phyloP scores from a whole-genome alignment of 768 basidiomycete species.

The Fibroporia radiculosa region DNA sequence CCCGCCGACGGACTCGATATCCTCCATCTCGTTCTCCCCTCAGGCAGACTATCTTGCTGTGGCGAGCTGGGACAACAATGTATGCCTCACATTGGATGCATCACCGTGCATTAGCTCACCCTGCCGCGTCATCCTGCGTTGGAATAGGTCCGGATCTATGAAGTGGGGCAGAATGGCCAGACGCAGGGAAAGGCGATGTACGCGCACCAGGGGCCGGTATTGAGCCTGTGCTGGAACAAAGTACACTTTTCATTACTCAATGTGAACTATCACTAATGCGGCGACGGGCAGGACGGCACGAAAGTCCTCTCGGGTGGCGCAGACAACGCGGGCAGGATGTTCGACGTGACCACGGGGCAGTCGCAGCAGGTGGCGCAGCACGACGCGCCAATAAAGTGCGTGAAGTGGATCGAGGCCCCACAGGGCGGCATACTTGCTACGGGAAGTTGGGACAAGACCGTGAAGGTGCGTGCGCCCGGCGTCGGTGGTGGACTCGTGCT shows the following conservation, averaged over 20 bases:
- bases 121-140: not conserved
- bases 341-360: slow-evolving; percentile 80
- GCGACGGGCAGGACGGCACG: slow-evolving; percentile 62
- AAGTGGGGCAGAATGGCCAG: slow-evolving; percentile 73
- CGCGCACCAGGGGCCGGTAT: slow-evolving; percentile 81
- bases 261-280: not conserved
- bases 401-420: slow-evolving; percentile 74
- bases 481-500: not conserved
- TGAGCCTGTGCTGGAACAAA: slow-evolving; percentile 88
- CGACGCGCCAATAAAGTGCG: slow-evolving; percentile 80
- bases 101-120: not conserved
- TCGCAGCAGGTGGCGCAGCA: slow-evolving; percentile 82
- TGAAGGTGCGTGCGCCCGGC: slow-evolving; percentile 79
- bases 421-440: slow-evolving; percentile 76
- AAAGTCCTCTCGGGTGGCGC: slow-evolving; percentile 90
- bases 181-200: slow-evolving; percentile 89
- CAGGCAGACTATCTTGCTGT: slow-evolving; percentile 87
- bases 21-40: slow-evolving; percentile 75
- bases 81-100: slow-evolving; percentile 27
- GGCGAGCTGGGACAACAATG: slow-evolving; percentile 91
- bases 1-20: slow-evolving; percentile 83
- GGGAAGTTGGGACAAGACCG: slow-evolving; percentile 96
- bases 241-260: slow-evolving; percentile 32
- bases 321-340: slow-evolving; percentile 93
- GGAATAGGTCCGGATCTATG: slow-evolving; percentile 81